Percentiles rank a stretch among this genome's conserved stretches.
Conservation (phyloP, 768 basidiomycete species). For the Termitomyces sp. region DNA sequence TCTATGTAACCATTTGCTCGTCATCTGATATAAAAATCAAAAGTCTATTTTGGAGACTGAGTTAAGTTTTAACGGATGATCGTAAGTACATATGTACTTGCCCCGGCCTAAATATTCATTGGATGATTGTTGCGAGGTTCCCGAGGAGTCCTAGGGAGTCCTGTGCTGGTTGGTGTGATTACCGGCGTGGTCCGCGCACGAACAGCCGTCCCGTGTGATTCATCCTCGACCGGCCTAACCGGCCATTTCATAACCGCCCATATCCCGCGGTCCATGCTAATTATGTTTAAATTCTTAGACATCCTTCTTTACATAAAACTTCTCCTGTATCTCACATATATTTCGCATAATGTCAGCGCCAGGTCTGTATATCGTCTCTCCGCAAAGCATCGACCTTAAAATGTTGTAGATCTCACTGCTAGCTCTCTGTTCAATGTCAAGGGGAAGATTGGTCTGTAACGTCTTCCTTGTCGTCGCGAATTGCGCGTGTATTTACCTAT, state of each 20-base stretch:
- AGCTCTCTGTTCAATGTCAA: constrained; percentile 61
- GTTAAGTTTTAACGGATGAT: no score
- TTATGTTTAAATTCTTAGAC: constrained; percentile 11
- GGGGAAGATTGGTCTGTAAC: constrained; percentile 61
- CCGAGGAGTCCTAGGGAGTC: no score
- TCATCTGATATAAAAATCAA: no score
- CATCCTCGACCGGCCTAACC: constrained; percentile 7
- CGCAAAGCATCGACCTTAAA: constrained; percentile 2
- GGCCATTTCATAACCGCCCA: constrained; percentile 18
- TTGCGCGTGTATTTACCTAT: neutral
- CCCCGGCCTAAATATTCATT: no score
- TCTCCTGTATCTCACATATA: neutral
- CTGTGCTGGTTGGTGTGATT: no score
- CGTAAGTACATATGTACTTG: no score
- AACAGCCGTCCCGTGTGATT: no score
- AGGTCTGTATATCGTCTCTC: constrained; percentile 15
- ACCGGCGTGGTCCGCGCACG: no score
- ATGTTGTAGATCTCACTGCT: constrained; percentile 47
- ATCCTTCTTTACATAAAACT: neutral
- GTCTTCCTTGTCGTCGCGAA: neutral
- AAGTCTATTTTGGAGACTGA: no score
- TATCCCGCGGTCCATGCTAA: constrained; percentile 14
- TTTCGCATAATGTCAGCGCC: constrained; percentile 19
- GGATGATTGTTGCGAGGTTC: no score
- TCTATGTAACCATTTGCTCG: no score